These are phyloP conservation scores for Amphirosellinia nigrospora DNA, from an alignment of 495 filamentous ascomycete genomes.

Conservation along the genomic window DNA sequence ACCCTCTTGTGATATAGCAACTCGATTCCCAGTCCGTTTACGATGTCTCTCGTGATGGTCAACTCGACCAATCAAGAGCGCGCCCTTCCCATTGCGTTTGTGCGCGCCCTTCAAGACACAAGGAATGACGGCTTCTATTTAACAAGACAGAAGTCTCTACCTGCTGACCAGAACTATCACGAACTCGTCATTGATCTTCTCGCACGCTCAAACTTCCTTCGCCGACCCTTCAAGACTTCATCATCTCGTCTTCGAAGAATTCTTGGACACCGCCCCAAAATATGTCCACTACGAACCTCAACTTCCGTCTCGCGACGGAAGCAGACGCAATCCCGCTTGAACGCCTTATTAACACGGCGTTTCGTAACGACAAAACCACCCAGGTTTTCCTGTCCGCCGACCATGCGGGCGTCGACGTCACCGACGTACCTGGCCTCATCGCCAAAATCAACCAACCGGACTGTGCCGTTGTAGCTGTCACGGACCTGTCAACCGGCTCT, in stretches of 20 bases:
- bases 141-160: background rate
- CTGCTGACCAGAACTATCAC: background rate
- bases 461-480: constrained; percentile 44
- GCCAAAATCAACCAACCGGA: constrained; percentile 50
- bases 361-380: constrained; percentile 34
- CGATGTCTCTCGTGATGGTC: constrained; percentile 31
- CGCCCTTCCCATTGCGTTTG: constrained; percentile 8
- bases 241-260: background rate
- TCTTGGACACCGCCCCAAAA: background rate
- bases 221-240: background rate
- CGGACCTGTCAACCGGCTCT: constrained; percentile 23
- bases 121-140: background rate
- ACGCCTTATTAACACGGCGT: constrained; percentile 44
- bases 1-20: background rate
- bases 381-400: constrained; percentile 29
- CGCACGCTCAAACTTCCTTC: background rate
- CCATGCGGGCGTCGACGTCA: constrained; percentile 34
- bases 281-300: constrained; percentile 22
- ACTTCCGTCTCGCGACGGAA: constrained; percentile 41
- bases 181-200: background rate
- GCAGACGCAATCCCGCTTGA: constrained; percentile 40
- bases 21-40: background rate
- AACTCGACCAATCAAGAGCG: constrained; percentile 28
- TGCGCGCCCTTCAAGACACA: background rate
- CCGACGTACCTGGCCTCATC: constrained; percentile 37